A percentile compares a stretch with the other conserved stretches of the same genome.
Conservation (phyloP, 2,329 filamentous ascomycete species). For the Neoscytalidium dimidiatum region DNA sequence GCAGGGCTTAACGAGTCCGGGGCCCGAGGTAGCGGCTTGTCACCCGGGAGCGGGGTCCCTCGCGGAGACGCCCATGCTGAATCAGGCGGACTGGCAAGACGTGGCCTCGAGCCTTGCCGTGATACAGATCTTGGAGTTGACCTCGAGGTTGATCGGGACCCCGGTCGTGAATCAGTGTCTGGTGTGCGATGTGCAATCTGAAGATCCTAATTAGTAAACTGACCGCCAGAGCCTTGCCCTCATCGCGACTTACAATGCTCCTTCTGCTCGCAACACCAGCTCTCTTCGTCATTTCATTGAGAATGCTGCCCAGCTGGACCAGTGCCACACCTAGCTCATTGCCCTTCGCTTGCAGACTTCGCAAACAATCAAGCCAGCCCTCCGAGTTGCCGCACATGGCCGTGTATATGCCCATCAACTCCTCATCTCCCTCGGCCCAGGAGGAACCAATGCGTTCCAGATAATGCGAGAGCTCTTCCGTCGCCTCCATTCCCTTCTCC, state of each 20-base stretch:
- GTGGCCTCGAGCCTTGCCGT: constrained; percentile 11
- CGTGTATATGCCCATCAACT: constrained; percentile 73
- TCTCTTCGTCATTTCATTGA: constrained; percentile 82
- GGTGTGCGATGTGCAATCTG: constrained; percentile 16
- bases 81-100: constrained; percentile 15
- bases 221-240: background rate
- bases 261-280: constrained; percentile 81
- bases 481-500: constrained; percentile 73
- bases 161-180: constrained; percentile 16
- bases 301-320: constrained; percentile 71
- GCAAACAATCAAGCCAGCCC: constrained; percentile 82
- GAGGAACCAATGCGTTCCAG: constrained; percentile 66
- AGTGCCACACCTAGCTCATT: constrained; percentile 70
- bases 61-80: constrained; percentile 12
- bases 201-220: constrained; percentile 10
- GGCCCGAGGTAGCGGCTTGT: constrained; percentile 19
- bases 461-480: constrained; percentile 75
- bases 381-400: constrained; percentile 93
- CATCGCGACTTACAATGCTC: constrained; percentile 62
- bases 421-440: constrained; percentile 58
- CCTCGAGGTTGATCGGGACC: constrained; percentile 18
- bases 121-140: constrained; percentile 5
- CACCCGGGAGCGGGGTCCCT: constrained; percentile 8
- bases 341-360: constrained; percentile 72
- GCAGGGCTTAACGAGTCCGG: constrained; percentile 8